Percentiles rank a stretch among this genome's conserved stretches.
Conservation (phyloP, 2,329 filamentous ascomycete genomes). For the Neonectria ditissima region DNA sequence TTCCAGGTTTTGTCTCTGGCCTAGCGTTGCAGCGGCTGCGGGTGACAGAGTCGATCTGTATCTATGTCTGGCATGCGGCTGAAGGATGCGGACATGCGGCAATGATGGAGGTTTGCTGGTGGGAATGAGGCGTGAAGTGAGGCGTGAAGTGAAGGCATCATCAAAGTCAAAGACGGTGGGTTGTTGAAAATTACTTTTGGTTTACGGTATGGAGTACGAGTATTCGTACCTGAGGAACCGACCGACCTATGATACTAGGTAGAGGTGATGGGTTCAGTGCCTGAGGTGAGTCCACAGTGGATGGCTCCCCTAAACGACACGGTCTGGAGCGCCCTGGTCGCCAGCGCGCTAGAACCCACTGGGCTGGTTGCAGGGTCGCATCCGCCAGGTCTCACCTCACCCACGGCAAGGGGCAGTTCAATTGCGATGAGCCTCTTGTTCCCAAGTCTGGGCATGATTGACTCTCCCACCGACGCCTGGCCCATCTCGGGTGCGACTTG, state of each 20-base stretch:
- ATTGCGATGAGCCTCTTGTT: background rate
- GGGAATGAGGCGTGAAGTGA: too few species aligned
- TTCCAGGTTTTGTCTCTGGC: background rate
- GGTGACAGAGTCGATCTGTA: background rate
- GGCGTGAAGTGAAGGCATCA: background rate
- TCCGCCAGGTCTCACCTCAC: background rate
- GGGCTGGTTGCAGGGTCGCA: slow-evolving; percentile 15
- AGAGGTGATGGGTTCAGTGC: background rate
- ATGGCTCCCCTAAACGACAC: slow-evolving; percentile 2
- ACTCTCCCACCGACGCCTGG: background rate
- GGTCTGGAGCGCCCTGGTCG: background rate
- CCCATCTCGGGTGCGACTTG: background rate
- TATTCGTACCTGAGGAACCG: background rate
- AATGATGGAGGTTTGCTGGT: background rate
- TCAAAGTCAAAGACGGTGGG: background rate
- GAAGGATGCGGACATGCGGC: background rate
- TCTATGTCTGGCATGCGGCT: background rate
- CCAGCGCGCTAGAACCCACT: slow-evolving; percentile 14
- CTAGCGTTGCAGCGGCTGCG: background rate
- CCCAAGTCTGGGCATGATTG: background rate
- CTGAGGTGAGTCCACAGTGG: slow-evolving; percentile 4
- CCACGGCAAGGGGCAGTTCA: background rate
- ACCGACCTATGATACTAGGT: too few species aligned
- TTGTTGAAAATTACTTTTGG: background rate
- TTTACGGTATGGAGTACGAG: background rate